Conservation (phyloP, 2,329 filamentous ascomycete species). For the Calonectria leucothoes region DNA sequence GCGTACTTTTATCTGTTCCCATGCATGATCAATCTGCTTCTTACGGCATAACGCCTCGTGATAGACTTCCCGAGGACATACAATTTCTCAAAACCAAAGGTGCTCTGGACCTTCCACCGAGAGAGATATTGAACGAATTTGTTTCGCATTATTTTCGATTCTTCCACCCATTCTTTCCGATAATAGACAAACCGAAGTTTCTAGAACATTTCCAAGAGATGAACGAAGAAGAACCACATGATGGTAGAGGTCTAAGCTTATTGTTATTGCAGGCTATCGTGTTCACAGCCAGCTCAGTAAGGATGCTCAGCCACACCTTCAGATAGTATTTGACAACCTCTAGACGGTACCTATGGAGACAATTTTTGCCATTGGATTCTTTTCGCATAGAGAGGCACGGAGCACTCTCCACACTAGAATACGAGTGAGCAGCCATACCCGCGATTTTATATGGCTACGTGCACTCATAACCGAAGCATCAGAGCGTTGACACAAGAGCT, state of each 20-base stretch:
- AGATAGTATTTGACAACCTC: background rate
- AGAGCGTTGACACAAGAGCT: slow-evolving; percentile 90
- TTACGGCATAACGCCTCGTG: no score
- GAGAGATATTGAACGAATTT: background rate
- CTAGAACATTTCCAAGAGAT: background rate
- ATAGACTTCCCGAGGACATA: background rate
- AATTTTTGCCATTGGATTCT: background rate
- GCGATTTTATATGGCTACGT: background rate
- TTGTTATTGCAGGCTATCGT: background rate
- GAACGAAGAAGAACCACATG: background rate
- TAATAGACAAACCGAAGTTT: background rate
- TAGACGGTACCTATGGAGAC: background rate
- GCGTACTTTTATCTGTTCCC: background rate
- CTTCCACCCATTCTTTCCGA: background rate
- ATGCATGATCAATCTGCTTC: background rate
- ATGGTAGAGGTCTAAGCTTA: background rate
- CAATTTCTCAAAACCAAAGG: background rate
- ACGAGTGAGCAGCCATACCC: background rate
- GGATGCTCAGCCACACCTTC: background rate
- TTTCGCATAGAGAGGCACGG: background rate
- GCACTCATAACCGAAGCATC: background rate
- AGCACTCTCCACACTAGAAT: background rate
- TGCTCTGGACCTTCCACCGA: background rate
- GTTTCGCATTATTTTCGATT: background rate
- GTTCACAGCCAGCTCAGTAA: background rate